Conservation (phyloP, 176 grass and related monocot species). For the Cenchrus purpureus region DNA sequence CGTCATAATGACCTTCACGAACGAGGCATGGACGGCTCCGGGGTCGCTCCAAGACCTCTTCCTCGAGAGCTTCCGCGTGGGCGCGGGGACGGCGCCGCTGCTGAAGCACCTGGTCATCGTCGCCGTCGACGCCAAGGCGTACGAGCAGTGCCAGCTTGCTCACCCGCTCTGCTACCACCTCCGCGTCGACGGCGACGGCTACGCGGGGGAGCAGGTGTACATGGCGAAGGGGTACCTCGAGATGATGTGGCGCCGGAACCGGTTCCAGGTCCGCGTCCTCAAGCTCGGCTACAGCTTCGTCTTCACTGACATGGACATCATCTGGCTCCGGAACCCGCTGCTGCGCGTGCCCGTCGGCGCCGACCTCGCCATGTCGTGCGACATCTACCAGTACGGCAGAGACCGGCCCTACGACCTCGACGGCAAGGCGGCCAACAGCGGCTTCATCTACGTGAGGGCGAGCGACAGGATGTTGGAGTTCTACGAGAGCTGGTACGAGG, state of each 20-base stretch:
- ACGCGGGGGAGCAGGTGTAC: background rate
- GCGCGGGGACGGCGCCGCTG: too few species aligned
- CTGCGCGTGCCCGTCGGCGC: slow-evolving; percentile 19
- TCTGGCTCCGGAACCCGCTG: slow-evolving; percentile 52
- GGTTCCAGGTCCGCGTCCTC: slow-evolving; percentile 42
- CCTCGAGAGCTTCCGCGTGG: too few species aligned
- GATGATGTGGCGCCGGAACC: slow-evolving; percentile 49
- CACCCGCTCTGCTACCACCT: too few species aligned
- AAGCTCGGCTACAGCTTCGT: slow-evolving; percentile 60
- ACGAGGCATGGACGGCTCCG: too few species aligned
- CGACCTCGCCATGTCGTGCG: slow-evolving; percentile 43
- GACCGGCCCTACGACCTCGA: slow-evolving; percentile 21
- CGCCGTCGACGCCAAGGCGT: too few species aligned
- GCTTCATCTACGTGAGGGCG: slow-evolving; percentile 43
- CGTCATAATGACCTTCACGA: too few species aligned
- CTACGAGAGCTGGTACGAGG: slow-evolving; percentile 44
- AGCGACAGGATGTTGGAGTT: slow-evolving; percentile 6
- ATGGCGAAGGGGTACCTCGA: slow-evolving; percentile 49
- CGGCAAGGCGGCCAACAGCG: slow-evolving; percentile 37
- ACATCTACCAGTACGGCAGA: background rate
- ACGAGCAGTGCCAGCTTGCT: too few species aligned
- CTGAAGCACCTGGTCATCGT: too few species aligned
- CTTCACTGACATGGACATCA: slow-evolving; percentile 59
- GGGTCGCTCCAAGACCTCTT: too few species aligned
- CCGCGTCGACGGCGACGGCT: background rate